Evolutionary conservation across 768 basidiomycete genomes (phyloP), one percentile per base, ranked within the genome.

Genomic region (Mycena capillaripes): DNA sequence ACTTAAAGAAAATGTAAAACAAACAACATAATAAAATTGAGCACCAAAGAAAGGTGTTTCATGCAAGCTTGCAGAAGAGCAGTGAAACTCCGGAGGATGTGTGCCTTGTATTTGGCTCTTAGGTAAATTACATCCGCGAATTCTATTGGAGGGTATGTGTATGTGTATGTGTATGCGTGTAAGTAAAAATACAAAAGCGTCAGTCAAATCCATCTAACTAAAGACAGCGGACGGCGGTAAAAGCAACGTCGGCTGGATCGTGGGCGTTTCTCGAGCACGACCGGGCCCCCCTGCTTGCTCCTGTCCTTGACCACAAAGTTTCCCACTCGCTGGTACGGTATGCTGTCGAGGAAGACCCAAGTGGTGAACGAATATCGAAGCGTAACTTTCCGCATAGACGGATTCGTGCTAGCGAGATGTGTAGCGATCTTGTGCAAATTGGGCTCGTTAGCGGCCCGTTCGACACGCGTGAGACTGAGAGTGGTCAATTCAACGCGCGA

Each of bases 301-400:
- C 42, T 38, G 14, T 46, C 60, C 57, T 69, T 71, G 27, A 72
- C 70, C 42, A 66, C 42, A 38, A 75, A 75, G 21, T 32, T 62
- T 2, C 57, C 70, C 21, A 66, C 58, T 3, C 64, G 57, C 46
- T 52, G 70, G 29, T 69, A 69, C 2, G 74, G 70, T 9, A 75
- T 59, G 44, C 70, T 69, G n/a, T 75, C 74, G 2, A 75, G 58
- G 53, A 75, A 75, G 36, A 75, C 70, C 74, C 74, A 75, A 6
- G 74, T 72, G 1, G 74, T 75, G 44, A 72, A 66, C 12, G 66
- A 64, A 19, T 69, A 75, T 2, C 48, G 40, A 0, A 75, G 64
- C 3, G 62, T 61, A 5, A 69, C 32, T 56, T 65, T 71, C 14
- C 58, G 67, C 40, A 75, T 55, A 3, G 74, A 69, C 5, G 70